Base-by-base conservation (phyloP, 257 asterid genomes). In the Perilla frutescens region DNA sequence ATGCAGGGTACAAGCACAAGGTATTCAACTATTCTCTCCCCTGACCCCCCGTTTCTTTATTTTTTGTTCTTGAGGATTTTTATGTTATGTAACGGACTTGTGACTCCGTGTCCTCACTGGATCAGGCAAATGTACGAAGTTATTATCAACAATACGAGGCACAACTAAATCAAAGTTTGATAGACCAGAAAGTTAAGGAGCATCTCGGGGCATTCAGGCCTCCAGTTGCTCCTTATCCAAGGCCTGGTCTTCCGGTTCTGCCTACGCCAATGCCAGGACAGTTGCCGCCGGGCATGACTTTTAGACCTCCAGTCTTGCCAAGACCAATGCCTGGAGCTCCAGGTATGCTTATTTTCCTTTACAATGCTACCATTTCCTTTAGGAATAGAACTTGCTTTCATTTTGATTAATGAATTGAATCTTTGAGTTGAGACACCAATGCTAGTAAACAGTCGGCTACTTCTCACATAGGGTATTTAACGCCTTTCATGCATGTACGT, bases 1-100 rank as follows among this genome's bases (percentile, higher is more conserved):
- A 94, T 60, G 89, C 97, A 1, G 99, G 99, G 49, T 94, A 94
- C 89, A 94, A 94, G 77, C 99, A 94, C 84, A 94, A 94, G 97
- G 99, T 91, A 84, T 26, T 34, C 37, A 34, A 34, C 37, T 34
- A 34, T 34, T 62, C 2, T 50, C 53, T 12, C 13, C 60, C 53
- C 13, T 20, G 13, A 36, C 12, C 12, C 49, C 60, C 14, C 44
- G 1, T 41, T 61, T 10, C 55, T 1, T 13, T 7, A 5, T 37
- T 7, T 43, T 34, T 47, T 45, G 40, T 45, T 72, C 37, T 60
- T 45, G 12, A 43, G 68, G 47, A n/a, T 41, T 66, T 26, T 47
- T 51, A 4, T 15, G 34, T 48, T 48, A 9, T 66, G 2, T 70
- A 51, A 72, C 44, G n/a, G 13, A 29, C 10, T 20, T 59, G 31